Evolutionary conservation across 495 filamentous ascomycete species (phyloP), one percentile per base, ranked within the genome.

Genomic region (Thozetella sp.): DNA sequence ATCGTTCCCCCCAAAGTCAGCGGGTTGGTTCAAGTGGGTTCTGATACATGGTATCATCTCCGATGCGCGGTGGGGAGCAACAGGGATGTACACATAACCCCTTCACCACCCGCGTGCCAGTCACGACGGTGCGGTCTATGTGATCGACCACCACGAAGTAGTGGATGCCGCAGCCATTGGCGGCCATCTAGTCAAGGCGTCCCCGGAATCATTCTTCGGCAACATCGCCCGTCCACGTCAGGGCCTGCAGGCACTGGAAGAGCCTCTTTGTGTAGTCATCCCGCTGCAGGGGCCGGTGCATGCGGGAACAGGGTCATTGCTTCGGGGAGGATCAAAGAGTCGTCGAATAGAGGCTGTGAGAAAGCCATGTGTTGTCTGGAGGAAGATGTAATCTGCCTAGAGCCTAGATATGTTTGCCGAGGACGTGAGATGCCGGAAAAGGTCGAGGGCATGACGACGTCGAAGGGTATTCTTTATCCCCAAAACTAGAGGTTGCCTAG

Each of bases 151-250:
- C 89, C n/a, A 89, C 72, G 54, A 93, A 73, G 69, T 88, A 94
- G 68, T 96, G 96, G 65, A 88, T 87, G 57, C 88, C 90, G 56
- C 82, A 86, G 0, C 68, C 67, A 50, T 86, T 83, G 40, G 76
- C 77, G 26, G 74, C 76, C 82, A 97, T 93, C 83, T 88, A 93
- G 55, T 92, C 86, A 66, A 88, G 96, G n/a, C 90, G 84, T 69
- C 83, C 74, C 51, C 82, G 74, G 84, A 90, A 97, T 20, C 82
- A 75, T 43, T 82, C 78, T 70, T 89, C 82, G 25, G 76, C 80
- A 59, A 94, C 86, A 25, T 95, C 90, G 54, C 91, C 92, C 23
- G 94, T 90, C 52, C 85, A 89, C 2, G 93, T 96, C 54, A 97
- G 80, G 25, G 94, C 91, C 22, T 86, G 82, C 56, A 97, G 80